Percentiles rank a stretch among this genome's conserved stretches.
These are phyloP conservation scores for Colletotrichum sp. DNA, from an alignment of 2,329 filamentous ascomycete species.

Conservation along the genomic window DNA sequence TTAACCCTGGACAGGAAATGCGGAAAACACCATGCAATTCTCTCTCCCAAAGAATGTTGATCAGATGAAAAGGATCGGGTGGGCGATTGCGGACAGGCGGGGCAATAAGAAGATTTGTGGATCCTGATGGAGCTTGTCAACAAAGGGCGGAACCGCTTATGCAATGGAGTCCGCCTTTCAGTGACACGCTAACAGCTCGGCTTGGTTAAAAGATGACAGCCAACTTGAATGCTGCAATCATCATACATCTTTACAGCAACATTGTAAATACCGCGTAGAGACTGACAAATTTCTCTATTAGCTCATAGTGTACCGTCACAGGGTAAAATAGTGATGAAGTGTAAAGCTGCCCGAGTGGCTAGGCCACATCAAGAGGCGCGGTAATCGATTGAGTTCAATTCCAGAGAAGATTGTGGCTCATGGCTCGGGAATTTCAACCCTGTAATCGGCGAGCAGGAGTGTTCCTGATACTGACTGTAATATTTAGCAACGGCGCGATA, in stretches of 20 bases:
- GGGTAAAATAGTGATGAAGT: neutral
- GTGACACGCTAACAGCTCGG: neutral
- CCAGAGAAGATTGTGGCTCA: neutral
- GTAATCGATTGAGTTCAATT: neutral
- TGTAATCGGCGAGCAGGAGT: neutral
- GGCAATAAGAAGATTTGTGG: neutral
- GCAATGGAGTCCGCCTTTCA: neutral
- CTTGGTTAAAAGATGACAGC: neutral
- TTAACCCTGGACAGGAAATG: neutral
- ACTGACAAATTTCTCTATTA: neutral
- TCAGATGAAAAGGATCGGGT: neutral
- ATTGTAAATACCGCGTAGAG: neutral
- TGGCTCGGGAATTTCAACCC: neutral
- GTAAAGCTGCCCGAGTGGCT: neutral
- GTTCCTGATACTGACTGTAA: neutral
- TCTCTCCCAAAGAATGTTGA: neutral
- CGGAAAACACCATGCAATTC: neutral
- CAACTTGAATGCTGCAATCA: neutral
- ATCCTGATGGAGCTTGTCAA: neutral
- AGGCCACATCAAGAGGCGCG: neutral
- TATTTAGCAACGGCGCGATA: neutral
- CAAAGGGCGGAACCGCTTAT: neutral
- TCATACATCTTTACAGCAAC: neutral
- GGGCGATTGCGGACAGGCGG: neutral
- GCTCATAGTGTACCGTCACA: neutral